These are phyloP conservation scores for Hirschfeldia incana DNA, from an alignment of 345 rosid genomes.

Conservation along the genomic window DNA sequence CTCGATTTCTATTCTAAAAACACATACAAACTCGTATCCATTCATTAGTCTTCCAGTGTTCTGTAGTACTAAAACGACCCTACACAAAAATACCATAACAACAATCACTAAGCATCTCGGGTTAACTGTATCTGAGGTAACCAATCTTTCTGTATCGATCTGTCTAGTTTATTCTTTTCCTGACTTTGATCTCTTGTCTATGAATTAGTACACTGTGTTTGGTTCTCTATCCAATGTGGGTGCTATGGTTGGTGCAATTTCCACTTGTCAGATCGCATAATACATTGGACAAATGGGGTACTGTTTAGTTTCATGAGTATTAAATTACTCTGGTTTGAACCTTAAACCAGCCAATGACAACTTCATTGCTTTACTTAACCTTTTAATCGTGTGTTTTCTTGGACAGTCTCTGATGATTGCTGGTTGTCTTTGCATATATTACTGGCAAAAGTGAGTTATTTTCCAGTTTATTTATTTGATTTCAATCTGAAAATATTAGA, in stretches of 20 bases:
- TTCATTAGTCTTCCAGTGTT: too few species aligned
- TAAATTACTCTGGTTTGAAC: not conserved
- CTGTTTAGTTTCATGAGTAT: not conserved
- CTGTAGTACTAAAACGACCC: too few species aligned
- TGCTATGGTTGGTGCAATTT: constrained; percentile 98
- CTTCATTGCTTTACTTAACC: constrained; percentile 25
- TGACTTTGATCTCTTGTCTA: too few species aligned
- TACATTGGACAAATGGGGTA: constrained; percentile 96
- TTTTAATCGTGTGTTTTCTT: not conserved
- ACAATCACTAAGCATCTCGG: too few species aligned
- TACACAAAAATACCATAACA: too few species aligned
- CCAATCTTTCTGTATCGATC: too few species aligned
- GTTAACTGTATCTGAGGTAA: too few species aligned
- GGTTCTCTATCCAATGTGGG: too few species aligned
- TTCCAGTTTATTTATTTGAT: constrained; percentile 5
- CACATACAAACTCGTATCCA: too few species aligned
- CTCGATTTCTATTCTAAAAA: too few species aligned
- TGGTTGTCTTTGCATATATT: not conserved
- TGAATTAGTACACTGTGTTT: too few species aligned
- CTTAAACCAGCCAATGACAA: not conserved
- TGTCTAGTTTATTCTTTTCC: too few species aligned
- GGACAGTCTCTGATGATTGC: constrained; percentile 83
- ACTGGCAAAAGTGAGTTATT: not conserved
- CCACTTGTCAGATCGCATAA: constrained; percentile 95
- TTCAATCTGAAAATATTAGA: constrained; percentile 32